Evolutionary conservation across 352 stramenopile genomes (phyloP), one percentile per base, ranked within the genome.

Genomic region (Halophytophthora polymorphica): DNA sequence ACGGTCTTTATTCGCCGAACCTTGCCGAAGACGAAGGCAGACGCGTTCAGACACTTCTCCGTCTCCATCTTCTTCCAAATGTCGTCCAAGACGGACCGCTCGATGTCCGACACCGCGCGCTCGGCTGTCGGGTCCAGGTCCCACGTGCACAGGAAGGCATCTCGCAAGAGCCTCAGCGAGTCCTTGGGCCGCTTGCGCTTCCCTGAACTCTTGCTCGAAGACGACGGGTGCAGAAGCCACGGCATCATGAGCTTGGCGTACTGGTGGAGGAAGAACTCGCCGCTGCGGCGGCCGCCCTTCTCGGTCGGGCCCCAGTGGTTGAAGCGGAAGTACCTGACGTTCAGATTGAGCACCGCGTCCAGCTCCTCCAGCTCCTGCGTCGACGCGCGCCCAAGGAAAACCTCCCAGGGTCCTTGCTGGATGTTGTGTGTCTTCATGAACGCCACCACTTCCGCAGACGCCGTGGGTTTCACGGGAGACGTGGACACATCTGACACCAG

Each of bases 21-120:
- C 59, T 84, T 87, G 39, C 76, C 76, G 59, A 87, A 87, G 19
- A 87, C 76, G 64, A 87, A 87, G 28, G 73, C 76, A 33, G 76
- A 87, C 23, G 68, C 63, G 22, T 87, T 87, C 49, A 71, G 50
- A 56, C 73, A 85, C 71, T 83, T 81, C 22, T 79, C 69, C 23
- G 62, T 79, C 46, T 89, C 77, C 68, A 89, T 86, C 57, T 89
- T 89, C 58, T 73, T 86, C 77, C 77, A 94, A 52, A 91, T 88
- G 40, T 94, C 81, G 58, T 94, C 81, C 51, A 94, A 64, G 39
- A 92, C 72, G 10, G 66, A 69, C 2, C 49, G 62, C 42, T 92
- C 77, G n/a, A 90, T 74, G 46, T 91, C 77, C 42, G 72, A 87
- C 13, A 94, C 83, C 3, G 83, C 80, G 25, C 77, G 67, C 29